Conservation (phyloP, 805 yeast genomes). For the Pichia kluyveri region DNA sequence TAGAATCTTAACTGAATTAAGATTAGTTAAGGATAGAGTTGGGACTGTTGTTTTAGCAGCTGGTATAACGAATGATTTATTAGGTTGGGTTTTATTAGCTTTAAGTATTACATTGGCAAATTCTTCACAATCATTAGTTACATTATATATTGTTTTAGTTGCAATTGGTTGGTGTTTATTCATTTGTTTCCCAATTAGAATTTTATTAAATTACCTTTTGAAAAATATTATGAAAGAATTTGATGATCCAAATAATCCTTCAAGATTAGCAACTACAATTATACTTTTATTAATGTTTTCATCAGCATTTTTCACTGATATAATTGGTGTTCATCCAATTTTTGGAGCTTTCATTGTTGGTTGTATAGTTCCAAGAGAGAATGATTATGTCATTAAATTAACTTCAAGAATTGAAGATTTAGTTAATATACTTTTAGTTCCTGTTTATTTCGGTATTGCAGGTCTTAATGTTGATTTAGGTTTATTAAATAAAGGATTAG, state of each 20-base stretch:
- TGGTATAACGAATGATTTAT: slow-evolving; percentile 69
- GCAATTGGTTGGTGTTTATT: slow-evolving; percentile 63
- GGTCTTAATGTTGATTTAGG: slow-evolving; percentile 68
- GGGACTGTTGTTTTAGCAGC: slow-evolving; percentile 72
- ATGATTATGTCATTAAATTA: slow-evolving; percentile 58
- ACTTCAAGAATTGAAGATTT: slow-evolving; percentile 73
- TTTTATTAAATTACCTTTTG: slow-evolving; percentile 36
- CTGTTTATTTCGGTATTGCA: slow-evolving; percentile 72
- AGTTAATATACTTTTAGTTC: slow-evolving; percentile 62
- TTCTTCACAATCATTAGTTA: slow-evolving; percentile 56
- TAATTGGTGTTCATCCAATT: slow-evolving; percentile 79
- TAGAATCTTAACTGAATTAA: slow-evolving; percentile 65
- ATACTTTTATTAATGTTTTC: slow-evolving; percentile 48
- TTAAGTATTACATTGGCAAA: slow-evolving; percentile 70
- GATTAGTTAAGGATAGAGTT: slow-evolving; percentile 62
- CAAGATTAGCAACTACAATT: slow-evolving; percentile 49
- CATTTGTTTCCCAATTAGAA: slow-evolving; percentile 48
- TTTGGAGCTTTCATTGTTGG: slow-evolving; percentile 82
- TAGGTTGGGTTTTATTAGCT: slow-evolving; percentile 78
- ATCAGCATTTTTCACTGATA: slow-evolving; percentile 73
- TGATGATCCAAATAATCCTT: slow-evolving; percentile 51
- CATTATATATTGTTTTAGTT: slow-evolving; percentile 59
- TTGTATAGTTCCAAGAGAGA: slow-evolving; percentile 65
- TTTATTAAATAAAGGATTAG: slow-evolving; percentile 50
- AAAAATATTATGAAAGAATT: slow-evolving; percentile 30